These are phyloP conservation scores for Leishmania braziliensis DNA, from an alignment of 208 protist genomes.

Conservation along the genomic window DNA sequence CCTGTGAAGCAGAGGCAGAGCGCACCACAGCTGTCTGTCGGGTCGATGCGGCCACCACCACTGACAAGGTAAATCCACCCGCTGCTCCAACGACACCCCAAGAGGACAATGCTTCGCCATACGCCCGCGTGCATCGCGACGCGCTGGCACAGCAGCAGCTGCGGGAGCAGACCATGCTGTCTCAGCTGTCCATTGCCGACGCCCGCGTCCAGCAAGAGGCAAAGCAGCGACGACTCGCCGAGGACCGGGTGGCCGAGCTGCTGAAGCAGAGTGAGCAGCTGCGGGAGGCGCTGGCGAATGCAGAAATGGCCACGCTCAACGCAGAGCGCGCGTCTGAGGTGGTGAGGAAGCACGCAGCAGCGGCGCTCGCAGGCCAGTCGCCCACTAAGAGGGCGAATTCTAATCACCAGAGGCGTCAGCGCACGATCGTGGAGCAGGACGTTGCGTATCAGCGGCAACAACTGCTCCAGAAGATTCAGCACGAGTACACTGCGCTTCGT, in stretches of 20 bases:
- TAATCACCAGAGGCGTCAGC: neutral
- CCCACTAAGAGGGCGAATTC: neutral
- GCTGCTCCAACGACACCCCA: neutral
- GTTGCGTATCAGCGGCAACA: neutral
- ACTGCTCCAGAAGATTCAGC: slow-evolving; percentile 2
- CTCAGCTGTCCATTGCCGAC: slow-evolving; percentile 14
- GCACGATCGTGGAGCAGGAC: neutral
- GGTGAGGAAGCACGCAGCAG: neutral
- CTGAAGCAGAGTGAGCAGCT: slow-evolving; percentile 11
- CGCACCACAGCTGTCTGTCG: neutral
- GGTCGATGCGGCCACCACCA: neutral
- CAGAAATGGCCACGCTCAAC: neutral
- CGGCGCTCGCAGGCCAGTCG: neutral
- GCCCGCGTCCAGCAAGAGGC: slow-evolving; percentile 9
- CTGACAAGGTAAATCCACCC: neutral
- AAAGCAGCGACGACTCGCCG: slow-evolving; percentile 5
- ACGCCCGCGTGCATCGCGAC: slow-evolving; percentile 12
- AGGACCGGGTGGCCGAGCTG: slow-evolving; percentile 10
- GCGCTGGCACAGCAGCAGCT: slow-evolving; percentile 24
- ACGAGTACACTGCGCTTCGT: slow-evolving; percentile 3
- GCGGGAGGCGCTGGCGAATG: neutral
- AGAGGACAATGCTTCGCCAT: neutral
- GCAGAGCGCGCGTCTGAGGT: neutral
- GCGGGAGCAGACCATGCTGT: slow-evolving; percentile 19
- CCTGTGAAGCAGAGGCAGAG: neutral